phyloP scores from a whole-genome alignment of 2,329 filamentous ascomycete genomes.

The Exophiala dermatitidis region DNA sequence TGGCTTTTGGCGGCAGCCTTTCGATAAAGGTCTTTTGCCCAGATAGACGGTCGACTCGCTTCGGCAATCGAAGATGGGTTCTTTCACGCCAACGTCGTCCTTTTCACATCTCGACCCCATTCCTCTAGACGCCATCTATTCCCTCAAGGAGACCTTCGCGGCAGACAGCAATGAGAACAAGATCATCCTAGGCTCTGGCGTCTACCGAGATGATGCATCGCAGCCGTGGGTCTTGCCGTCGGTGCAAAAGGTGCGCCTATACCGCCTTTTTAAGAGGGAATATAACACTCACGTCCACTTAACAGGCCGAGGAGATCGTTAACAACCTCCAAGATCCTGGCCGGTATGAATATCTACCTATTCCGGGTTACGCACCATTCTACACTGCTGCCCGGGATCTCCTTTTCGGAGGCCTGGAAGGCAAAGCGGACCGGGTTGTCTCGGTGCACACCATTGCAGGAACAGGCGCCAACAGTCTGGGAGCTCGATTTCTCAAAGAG shows the following conservation, averaged over 20 bases:
- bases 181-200: constrained; percentile 35
- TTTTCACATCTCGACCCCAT: neutral
- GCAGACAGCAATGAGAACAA: constrained; percentile 31
- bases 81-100: too few relatives aligned
- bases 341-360: constrained; percentile 87
- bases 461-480: neutral
- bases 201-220: constrained; percentile 36
- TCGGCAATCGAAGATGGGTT: too few relatives aligned
- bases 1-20: too few relatives aligned
- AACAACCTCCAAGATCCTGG: constrained; percentile 78
- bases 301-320: constrained; percentile 30
- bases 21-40: too few relatives aligned
- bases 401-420: constrained; percentile 55
- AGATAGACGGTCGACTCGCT: too few relatives aligned
- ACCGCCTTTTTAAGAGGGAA: neutral
- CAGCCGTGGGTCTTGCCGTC: constrained; percentile 35
- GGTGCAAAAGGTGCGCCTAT: constrained; percentile 48
- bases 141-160: constrained; percentile 15
- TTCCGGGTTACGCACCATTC: constrained; percentile 76
- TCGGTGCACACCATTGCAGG: neutral
- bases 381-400: constrained; percentile 82
- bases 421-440: neutral
- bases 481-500: neutral
- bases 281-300: neutral
- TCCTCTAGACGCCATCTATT: constrained; percentile 4